Evolutionary conservation across 2,329 filamentous ascomycete species (phyloP), one percentile per base, ranked within the genome.

Genomic region (Fusarium fujikuroi): DNA sequence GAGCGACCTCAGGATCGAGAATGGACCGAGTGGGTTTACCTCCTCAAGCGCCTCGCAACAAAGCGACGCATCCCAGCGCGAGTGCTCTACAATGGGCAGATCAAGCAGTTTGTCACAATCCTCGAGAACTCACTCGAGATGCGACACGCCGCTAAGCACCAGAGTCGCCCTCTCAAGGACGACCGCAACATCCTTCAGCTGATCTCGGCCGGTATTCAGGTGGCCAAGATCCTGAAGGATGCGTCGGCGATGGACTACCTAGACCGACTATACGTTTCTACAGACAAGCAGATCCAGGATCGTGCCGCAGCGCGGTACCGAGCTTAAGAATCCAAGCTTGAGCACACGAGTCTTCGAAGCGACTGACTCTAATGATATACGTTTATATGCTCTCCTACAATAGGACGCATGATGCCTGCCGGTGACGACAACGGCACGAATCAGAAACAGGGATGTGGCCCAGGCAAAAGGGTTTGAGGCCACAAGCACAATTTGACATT

Each of bases 11-110:
- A 91, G 78, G 93, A 95, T 82, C 88, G 93, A 70, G 94, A 96
- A 81, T 97, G 94, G 94, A 95, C 93, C 50, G 94, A 97, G 83
- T 97, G 94, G 94, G 94, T 95, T 63, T 94, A 95, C 81, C 88
- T 97, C 66, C 86, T 97, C 75, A 96, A 96, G 84, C 89, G 93
- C 56, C 88, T 97, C 66, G 94, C 94, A 37, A 97, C 94, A 39
- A 96, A 95, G 84, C 89, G 94, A 74, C 90, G 94, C 70, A 95
- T 97, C 75, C 94, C 94, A 10, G 93, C 94, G 52, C 88, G 93
- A 63, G 92, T 96, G 25, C 85, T 97, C 47, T 96, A 95, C 85
- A 93, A 96, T 80, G 93, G 93, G 67, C 94, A 97, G 83, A 97
- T 97, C 83, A 96, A 95, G 84, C 93, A 96, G 82, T 91, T 97